These are phyloP conservation scores for Smallanthus sonchifolius DNA, from an alignment of 129 eudicot species.

Conservation along the genomic window DNA sequence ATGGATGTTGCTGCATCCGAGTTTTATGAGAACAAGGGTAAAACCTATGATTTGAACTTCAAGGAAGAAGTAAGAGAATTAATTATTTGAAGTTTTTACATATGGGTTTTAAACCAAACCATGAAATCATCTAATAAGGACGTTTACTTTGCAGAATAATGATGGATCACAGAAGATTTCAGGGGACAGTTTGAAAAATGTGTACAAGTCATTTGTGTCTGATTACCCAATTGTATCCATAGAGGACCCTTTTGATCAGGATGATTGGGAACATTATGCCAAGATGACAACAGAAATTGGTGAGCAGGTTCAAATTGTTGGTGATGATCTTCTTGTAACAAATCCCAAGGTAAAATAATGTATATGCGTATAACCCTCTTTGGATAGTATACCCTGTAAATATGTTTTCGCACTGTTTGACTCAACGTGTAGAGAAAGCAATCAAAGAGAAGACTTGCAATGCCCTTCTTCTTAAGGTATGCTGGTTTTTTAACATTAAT, in stretches of 20 bases:
- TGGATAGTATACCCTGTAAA: neutral
- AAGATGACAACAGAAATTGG: slow-evolving; percentile 24
- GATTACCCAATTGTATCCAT: too few relatives aligned
- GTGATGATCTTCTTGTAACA: slow-evolving; percentile 38
- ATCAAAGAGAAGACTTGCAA: slow-evolving; percentile 32
- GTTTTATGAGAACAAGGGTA: slow-evolving; percentile 28
- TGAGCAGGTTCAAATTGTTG: slow-evolving; percentile 27
- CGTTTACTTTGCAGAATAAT: too few relatives aligned
- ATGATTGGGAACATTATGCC: slow-evolving; percentile 10
- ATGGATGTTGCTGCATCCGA: slow-evolving; percentile 99
- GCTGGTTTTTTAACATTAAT: too few relatives aligned
- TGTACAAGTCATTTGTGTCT: too few relatives aligned
- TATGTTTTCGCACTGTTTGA: neutral
- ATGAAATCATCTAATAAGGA: too few relatives aligned
- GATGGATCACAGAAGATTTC: too few relatives aligned
- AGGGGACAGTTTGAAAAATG: too few relatives aligned
- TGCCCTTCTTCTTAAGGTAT: slow-evolving; percentile 32
- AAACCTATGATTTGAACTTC: slow-evolving; percentile 30
- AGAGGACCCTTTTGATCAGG: too few relatives aligned
- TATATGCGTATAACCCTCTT: neutral
- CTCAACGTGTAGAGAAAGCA: slow-evolving; percentile 28
- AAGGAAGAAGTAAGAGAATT: slow-evolving; percentile 37
- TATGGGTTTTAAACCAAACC: slow-evolving; percentile 6
- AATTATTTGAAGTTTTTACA: neutral
- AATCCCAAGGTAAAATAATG: slow-evolving; percentile 13